Conservation (phyloP, 106 monocot genomes). For the Posidonia australis region DNA sequence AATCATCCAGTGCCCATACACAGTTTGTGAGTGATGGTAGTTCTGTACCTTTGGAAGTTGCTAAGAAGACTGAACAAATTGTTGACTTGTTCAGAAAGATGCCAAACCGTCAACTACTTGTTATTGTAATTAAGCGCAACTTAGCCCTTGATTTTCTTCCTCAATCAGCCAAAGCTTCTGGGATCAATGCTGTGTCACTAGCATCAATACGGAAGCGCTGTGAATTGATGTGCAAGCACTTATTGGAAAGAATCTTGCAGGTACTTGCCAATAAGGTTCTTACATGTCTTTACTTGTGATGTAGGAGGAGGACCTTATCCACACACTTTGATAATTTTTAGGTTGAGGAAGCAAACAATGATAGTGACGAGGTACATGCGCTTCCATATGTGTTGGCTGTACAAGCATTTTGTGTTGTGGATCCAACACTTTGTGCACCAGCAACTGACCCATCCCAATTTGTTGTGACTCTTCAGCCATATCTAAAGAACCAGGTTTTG, state of each 20-base stretch:
- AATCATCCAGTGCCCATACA: conserved; percentile 61
- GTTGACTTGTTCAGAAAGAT: conserved; percentile 85
- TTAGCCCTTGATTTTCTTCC: conserved; percentile 93
- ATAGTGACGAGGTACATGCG: conserved; percentile 66
- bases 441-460: conserved; percentile 86
- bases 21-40: conserved; percentile 85
- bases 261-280: conserved; percentile 17
- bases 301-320: background rate
- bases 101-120: conserved; percentile 68
- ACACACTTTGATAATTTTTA: conserved; percentile 21
- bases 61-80: conserved; percentile 92
- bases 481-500: conserved; percentile 86
- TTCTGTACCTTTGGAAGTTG: conserved; percentile 85
- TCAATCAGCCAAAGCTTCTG: conserved; percentile 80
- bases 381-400: conserved; percentile 88
- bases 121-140: conserved; percentile 81
- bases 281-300: background rate
- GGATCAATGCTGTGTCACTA: conserved; percentile 47
- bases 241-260: conserved; percentile 95
- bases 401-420: conserved; percentile 97
- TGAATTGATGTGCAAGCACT: conserved; percentile 83
- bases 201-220: conserved; percentile 78
- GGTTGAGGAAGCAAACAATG: conserved; percentile 67
- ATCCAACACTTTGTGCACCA: conserved; percentile 82
- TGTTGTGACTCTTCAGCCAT: conserved; percentile 92